Base-by-base conservation (phyloP, 495 filamentous ascomycete genomes). In the Daldinia decipiens region DNA sequence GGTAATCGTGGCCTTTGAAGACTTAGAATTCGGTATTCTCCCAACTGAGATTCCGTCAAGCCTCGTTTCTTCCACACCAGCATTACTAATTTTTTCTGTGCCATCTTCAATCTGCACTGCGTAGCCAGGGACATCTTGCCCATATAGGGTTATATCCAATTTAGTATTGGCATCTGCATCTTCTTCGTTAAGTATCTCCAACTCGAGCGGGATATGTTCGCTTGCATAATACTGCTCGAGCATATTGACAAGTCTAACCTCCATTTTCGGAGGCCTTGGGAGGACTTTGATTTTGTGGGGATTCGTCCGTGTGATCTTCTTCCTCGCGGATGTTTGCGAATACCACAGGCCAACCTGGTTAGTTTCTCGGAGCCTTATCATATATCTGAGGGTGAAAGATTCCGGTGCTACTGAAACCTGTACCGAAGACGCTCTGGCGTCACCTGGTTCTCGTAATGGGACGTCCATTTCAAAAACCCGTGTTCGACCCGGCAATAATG, bases 231-330 rank as follows among this genome's bases (percentile, higher is more conserved):
- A 96, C 34, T 91, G 87, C 24, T 87, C 82, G 61, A 82, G 82
- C 51, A 90, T 79, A 51, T 87, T 84, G 2, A 85, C 81, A 21
- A 91, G 78, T 27, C 81, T 84, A 36, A 98, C 86, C 65, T 91
- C 87, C 79, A 99, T 89, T 76, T 98, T 98, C 0, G 95, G 95
- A 43, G 95, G 95, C 74, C 95, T 91, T 4, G 95, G 95, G 62
- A 93, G 83, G 36, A 98, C 88, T 52, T 86, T 91, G 32, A 91
- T 84, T 68, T 80, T 68, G 17, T 82, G 81, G 11, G 86, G 81
- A 38, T 86, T 81, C 26, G 72, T 65, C 43, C 85, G 79, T 24
- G 84, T 79, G 4, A 91, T 51, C 36, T 77, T 82, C 69, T 82
- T 86, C 32, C 80, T 80, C 13, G 75, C 78, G 3, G 80, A 69